Conservation (phyloP, 352 stramenopile species). For the Phytophthora crassamura region DNA sequence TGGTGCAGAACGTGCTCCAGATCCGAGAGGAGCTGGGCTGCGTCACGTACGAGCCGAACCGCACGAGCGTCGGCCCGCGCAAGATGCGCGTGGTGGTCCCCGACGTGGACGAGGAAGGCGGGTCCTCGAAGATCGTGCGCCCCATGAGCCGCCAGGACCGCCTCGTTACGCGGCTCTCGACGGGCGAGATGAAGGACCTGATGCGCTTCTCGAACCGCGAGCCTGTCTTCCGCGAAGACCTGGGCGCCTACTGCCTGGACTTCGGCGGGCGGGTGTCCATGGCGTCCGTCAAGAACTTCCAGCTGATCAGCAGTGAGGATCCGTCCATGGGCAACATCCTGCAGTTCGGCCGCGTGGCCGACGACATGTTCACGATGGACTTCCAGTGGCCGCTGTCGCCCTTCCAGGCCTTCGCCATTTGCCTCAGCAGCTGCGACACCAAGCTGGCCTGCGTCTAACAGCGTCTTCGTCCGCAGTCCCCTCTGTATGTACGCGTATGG, state of each 20-base stretch:
- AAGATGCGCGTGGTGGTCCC: constrained; percentile 90
- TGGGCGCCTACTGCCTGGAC: constrained; percentile 88
- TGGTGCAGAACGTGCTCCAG: constrained; percentile 85
- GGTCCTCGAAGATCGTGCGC: constrained; percentile 82
- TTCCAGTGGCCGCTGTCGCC: constrained; percentile 90
- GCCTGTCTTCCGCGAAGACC: constrained; percentile 85
- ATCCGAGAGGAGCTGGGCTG: constrained; percentile 88
- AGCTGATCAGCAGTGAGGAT: constrained; percentile 86
- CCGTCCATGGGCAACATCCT: constrained; percentile 88
- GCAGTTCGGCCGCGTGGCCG: constrained; percentile 89
- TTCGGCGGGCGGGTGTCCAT: constrained; percentile 87
- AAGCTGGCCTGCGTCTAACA: constrained; percentile 88
- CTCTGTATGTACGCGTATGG: constrained; percentile 16
- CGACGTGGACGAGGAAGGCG: constrained; percentile 81
- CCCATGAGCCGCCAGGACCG: constrained; percentile 88
- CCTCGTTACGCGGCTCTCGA: constrained; percentile 74
- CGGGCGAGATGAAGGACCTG: constrained; percentile 79
- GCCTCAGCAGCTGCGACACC: constrained; percentile 89
- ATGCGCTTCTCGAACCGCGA: constrained; percentile 91
- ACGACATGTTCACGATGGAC: constrained; percentile 93
- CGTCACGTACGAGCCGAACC: constrained; percentile 89
- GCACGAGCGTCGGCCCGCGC: constrained; percentile 82
- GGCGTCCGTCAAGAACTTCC: constrained; percentile 91
- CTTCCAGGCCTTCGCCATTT: constrained; percentile 91
- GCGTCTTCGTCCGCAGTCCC: too few species aligned